Conservation (phyloP, 192 early-diverging fungal genomes). For the Dissophora ornata region DNA sequence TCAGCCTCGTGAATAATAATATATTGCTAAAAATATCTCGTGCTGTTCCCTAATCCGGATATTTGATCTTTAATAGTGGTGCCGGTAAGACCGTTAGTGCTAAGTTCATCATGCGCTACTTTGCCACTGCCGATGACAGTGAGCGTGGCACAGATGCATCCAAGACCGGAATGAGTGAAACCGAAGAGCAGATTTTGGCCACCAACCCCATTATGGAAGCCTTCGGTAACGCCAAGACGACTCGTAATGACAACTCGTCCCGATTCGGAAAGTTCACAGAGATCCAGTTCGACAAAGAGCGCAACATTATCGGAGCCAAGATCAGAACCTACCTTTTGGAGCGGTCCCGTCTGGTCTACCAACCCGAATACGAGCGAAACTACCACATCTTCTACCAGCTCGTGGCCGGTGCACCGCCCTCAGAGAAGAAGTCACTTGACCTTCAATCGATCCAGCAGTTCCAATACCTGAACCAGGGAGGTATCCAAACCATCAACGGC, state of each 20-base stretch:
- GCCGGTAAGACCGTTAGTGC: constrained; percentile 98
- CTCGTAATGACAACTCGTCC: constrained; percentile 98
- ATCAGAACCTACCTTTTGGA: constrained; percentile 98
- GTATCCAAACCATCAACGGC: constrained; percentile 79
- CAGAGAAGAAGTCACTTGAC: constrained; percentile 83
- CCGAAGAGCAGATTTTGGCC: constrained; percentile 87
- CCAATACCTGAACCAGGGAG: constrained; percentile 91
- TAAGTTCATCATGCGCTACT: constrained; percentile 98
- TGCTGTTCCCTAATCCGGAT: not conserved
- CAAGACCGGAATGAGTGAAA: constrained; percentile 69
- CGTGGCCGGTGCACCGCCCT: constrained; percentile 88
- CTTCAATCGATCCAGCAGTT: constrained; percentile 80
- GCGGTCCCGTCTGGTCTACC: constrained; percentile 94
- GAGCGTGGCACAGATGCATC: constrained; percentile 63
- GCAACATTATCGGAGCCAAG: constrained; percentile 91
- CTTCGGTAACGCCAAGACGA: constrained; percentile 99
- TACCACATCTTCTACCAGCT: constrained; percentile 99
- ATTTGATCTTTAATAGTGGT: constrained; percentile 61
- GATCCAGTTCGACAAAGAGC: constrained; percentile 89
- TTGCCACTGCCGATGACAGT: constrained; percentile 83
- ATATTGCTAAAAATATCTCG: too few relatives aligned
- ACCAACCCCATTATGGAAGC: constrained; percentile 99
- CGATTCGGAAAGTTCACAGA: constrained; percentile 98
- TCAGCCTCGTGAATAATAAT: too few relatives aligned
- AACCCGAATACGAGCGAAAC: constrained; percentile 93